Evolutionary conservation across 176 grass and related monocot genomes (phyloP), one percentile per base, ranked within the genome.

Genomic region (Sorghum bicolor): DNA sequence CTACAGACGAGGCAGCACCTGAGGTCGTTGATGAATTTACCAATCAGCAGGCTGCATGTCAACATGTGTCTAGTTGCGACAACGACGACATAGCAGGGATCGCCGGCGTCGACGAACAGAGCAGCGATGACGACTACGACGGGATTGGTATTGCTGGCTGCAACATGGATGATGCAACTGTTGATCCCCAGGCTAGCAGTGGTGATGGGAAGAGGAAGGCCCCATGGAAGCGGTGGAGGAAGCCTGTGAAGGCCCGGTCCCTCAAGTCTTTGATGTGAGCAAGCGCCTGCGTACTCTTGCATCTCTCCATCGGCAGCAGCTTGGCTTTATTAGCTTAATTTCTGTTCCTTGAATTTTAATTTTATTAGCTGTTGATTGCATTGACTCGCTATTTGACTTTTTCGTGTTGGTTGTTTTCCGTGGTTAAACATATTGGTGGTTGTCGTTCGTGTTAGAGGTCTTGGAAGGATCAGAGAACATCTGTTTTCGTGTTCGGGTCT

Each of bases 191-290:
- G 19, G n/a, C 45, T 8, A 5, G 16, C 1, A 28, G 43, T 19
- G 68, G 43, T 8, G 63, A 38, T 4, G n/a, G 8, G 22, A 79
- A 45, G 87, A 80, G 32, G 26, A 84, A 48, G 68, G 22, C 15
- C 30, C 24, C 37, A 37, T n/a, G 45, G 33, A 86, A 78, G 76
- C 77, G 80, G 31, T 81, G 82, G 88, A 92, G 87, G 83, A 92
- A 89, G 80, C 90, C 87, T 0, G 83, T 92, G 63, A 92, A 92
- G 37, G 80, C 83, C 0, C 69, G 80, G 36, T 89, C 75, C 16
- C 87, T 92, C 39, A 92, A 77, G n/a, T 92, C 90, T 0, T 31
- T 92, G 80, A 85, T 89, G 74, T 92, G 37, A 80, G 36, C n/a
- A 4, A 13, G 32, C 11, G 7, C 69, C 11, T 45, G 39, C 11